Evolutionary conservation across 106 monocot species (phyloP), one percentile per base, ranked within the genome.

Genomic region (Platanthera zijinensis): DNA sequence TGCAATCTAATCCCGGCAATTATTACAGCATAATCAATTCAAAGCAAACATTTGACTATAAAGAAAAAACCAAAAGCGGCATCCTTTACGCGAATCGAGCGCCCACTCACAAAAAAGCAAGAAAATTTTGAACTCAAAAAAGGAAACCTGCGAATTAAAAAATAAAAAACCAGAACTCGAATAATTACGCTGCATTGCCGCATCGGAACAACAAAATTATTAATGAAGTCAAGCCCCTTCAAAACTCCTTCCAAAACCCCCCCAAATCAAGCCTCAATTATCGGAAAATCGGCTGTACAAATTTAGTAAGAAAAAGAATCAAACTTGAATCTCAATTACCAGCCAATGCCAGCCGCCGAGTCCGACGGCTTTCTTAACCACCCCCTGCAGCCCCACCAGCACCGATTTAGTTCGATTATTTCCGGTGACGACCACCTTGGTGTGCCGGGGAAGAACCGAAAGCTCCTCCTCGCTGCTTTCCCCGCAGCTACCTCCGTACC

Each of bases 281-380:
- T 50, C 14, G 48, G 11, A 77, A 77, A 48, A 56, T n/a, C 32
- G 2, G 8, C 12, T 52, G 17, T 48, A 18, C 7, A 15, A 46
- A 48, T 4, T 11, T 14, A 52, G 17, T 5, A 28, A 48, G 46
- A 28, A 76, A 76, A 12, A 61, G 48, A 51, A 64, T 4, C 51
- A 17, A 76, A n/a, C 9, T 5, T 45, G 64, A 61, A 28, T 25
- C 32, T 52, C 57, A 78, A 39, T 77, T 81, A 89, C 86, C 84
- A 86, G 86, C 89, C 89, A 89, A 86, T 86, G 89, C 89, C 89
- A 89, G 5, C 89, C 89, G 2, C 89, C 89, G 48, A 89, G 89
- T 0, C 89, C 89, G 47, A 89, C 86, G n/a, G 89, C 89, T 77
- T 89, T 89, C 86, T 89, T 89, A 64, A 90, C 89, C 7, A 90